Evolutionary conservation across 495 filamentous ascomycete species (phyloP), one percentile per base, ranked within the genome.

Genomic region (Evernia prunastri): DNA sequence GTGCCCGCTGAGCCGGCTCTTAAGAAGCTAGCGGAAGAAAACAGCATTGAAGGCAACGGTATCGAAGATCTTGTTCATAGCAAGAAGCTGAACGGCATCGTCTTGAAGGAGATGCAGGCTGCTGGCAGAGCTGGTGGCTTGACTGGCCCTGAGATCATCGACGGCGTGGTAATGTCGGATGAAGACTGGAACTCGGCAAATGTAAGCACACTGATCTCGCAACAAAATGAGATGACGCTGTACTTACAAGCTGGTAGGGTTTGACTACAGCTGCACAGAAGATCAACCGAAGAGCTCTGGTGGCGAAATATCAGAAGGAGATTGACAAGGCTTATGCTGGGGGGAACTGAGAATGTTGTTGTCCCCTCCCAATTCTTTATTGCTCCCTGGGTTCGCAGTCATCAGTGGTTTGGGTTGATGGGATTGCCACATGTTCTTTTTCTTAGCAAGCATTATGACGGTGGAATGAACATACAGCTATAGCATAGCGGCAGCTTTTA

Each of bases 131-230:
- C 84, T 42, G 90, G 88, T 68, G 90, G 92, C 11, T 79, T 98
- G 58, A 80, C 79, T 23, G 88, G 90, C 29, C 91, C 95, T 68
- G 94, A 98, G 78, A 90, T 97, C 58, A 88, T 98, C 68, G 87
- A 91, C 63, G 94, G 94, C 66, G 91, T 95, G 20, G 91, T 96
- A 9, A 73, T 98, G 72, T 89, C 91, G 1, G 92, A 96, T 67
- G 93, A 98, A 75, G 94, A 98, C 74, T 98, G 94, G 94, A 97
- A 89, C 33, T 89, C 94, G 58, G 89, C 95, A 60, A 97, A 96
- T 77, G 93, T 96, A 81, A 86, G 91, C 81, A 60, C 81, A 61
- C 56, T 65, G 23, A 43, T 60, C 45, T 43, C 15, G 25, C 47
- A 31, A 31, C 39, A 40, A 31, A 25, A 2, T 40, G 0, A 54